Base-by-base conservation (phyloP, 768 basidiomycete species). In the Amanita phalloides region DNA sequence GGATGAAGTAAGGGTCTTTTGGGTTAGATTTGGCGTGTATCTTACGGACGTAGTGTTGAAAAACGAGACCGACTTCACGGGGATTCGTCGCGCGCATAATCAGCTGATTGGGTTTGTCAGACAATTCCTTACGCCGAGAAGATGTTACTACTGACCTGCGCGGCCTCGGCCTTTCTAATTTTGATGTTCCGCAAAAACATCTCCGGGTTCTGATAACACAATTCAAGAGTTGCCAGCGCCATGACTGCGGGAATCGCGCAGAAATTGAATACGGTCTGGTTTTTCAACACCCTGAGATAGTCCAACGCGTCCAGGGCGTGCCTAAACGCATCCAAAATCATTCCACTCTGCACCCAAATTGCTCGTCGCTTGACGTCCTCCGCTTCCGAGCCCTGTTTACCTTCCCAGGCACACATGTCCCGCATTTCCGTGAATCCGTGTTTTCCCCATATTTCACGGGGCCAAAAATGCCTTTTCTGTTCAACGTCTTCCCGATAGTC, bases 241-340 rank as follows among this genome's bases (percentile, higher is more conserved):
- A 98, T 97, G 10, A 84, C 78, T 14, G 84, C 88, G 5, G 95
- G 95, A 53, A 98, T 88, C 0, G 95, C 91, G 58, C 90, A 92
- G 68, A 98, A 97, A 63, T 89, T 89, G 76, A 98, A 98, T 17
- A 96, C 83, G 52, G 77, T 86, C 69, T 97, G 94, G 68, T 89
- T 94, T 65, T 79, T 85, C 61, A 97, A 71, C 42, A 96, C 66
- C 37, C 78, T 73, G 57, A 98, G 76, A 66, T 97, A 98, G 64
- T 98, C 95, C 61, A 99, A 70, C 14, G 88, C 75, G 62, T 95
- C 92, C 30, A 79, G 78, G 5, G 86, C 73, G 59, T 99, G 95
- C 28, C 88, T 66, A 36, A 97, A 71, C 14, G 87, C 90, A 62
- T 97, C 90, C 14, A 95, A 68, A 33, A 92, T 67, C 92, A 97